Evolutionary conservation across 129 eudicot species (phyloP).

Genomic region (Cynara cardunculus): DNA sequence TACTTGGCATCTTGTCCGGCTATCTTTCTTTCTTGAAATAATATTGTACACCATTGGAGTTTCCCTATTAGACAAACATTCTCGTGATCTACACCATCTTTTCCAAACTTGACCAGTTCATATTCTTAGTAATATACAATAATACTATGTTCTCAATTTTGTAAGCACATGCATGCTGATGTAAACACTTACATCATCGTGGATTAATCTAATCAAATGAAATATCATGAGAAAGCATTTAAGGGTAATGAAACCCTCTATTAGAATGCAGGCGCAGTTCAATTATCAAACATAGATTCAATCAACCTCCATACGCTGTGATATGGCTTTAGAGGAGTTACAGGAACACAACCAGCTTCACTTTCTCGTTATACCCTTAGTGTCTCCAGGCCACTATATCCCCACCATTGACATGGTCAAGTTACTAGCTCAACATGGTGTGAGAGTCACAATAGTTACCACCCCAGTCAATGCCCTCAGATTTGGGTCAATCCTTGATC

Average conservation of each 20-base stretch:
- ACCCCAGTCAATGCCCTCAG: slow-evolving; percentile 31
- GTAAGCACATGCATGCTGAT: background rate
- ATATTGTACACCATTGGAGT: background rate
- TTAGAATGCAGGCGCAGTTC: background rate
- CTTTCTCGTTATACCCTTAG: slow-evolving; percentile 48
- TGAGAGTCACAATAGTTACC: slow-evolving; percentile 40
- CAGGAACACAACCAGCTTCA: slow-evolving; percentile 36
- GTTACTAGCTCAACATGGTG: slow-evolving; percentile 40
- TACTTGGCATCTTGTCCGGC: slow-evolving; percentile 1
- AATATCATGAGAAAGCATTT: background rate
- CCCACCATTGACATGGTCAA: slow-evolving; percentile 58
- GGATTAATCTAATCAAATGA: background rate
- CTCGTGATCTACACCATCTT: background rate
- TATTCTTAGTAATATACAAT: background rate
- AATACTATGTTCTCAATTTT: background rate
- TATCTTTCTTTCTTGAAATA: background rate
- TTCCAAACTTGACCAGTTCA: background rate
- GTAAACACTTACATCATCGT: slow-evolving; percentile 10
- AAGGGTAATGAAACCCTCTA: background rate
- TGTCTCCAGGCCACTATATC: slow-evolving; percentile 56
- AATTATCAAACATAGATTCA: background rate
- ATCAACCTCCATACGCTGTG: background rate
- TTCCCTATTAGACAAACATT: slow-evolving; percentile 2
- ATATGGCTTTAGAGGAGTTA: slow-evolving; percentile 26
- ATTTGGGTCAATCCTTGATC: slow-evolving; percentile 37